Conservation (phyloP, 371 early-diverging fungal species). For the Mortierella sp. region DNA sequence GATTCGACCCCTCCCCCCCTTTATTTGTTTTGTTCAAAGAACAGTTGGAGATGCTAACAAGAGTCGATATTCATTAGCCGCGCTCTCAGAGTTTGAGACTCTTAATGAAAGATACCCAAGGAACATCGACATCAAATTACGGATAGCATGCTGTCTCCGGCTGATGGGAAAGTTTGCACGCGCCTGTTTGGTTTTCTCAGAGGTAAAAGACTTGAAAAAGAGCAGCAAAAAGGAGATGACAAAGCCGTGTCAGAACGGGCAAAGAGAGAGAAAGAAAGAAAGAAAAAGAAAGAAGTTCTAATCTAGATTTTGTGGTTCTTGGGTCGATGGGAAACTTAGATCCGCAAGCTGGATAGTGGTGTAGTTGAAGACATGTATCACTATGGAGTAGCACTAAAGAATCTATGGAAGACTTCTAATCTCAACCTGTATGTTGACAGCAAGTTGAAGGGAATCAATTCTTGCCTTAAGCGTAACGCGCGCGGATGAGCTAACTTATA, state of each 20-base stretch:
- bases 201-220: conserved; percentile 6
- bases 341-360: conserved; percentile 25
- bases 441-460: neutral
- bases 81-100: conserved; percentile 16
- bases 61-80: conserved; percentile 1
- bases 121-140: conserved; percentile 27
- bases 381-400: conserved; percentile 16
- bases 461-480: neutral
- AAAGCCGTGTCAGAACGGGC: too few species aligned
- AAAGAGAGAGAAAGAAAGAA: too few species aligned
- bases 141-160: conserved; percentile 27
- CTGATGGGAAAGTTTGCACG: conserved; percentile 27
- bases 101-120: conserved; percentile 28
- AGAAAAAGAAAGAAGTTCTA: too few species aligned
- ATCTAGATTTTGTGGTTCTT: too few species aligned
- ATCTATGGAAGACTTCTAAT: conserved; percentile 22
- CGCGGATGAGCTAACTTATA: too few species aligned
- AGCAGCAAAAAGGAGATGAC: too few species aligned
- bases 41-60: too few species aligned
- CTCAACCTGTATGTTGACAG: neutral
- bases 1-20: too few species aligned
- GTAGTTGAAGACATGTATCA: conserved; percentile 36
- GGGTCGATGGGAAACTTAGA: conserved; percentile 12
- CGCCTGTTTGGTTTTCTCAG: conserved; percentile 17
- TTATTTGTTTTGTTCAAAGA: too few species aligned